phyloP scores from a whole-genome alignment of 257 asterid genomes.

The Solanum peruvianum region DNA sequence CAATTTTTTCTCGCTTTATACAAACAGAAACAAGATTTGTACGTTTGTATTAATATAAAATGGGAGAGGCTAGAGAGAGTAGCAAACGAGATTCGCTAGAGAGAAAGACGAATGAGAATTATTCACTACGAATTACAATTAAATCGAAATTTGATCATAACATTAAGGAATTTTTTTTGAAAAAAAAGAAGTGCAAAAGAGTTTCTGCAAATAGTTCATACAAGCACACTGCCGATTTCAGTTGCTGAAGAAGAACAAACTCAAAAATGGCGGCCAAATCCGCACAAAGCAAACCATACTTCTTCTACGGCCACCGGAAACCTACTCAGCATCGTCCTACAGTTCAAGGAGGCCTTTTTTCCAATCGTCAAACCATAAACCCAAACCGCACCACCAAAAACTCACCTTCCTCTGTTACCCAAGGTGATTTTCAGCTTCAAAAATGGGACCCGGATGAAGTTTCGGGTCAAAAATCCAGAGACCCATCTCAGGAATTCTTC shows the following conservation, averaged over 20 bases:
- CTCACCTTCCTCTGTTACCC: slow-evolving; percentile 3
- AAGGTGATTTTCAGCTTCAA: slow-evolving; percentile 55
- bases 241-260: neutral
- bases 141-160: too few species aligned
- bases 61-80: too few species aligned
- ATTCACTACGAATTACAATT: too few species aligned
- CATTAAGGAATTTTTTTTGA: too few species aligned
- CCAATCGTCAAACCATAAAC: slow-evolving; percentile 53
- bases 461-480: slow-evolving; percentile 6
- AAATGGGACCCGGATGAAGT: slow-evolving; percentile 70
- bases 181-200: too few species aligned
- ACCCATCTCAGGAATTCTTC: slow-evolving; percentile 69
- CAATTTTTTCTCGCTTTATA: fast-evolving
- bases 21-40: too few species aligned
- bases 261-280: slow-evolving; percentile 40
- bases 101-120: too few species aligned
- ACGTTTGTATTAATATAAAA: too few species aligned
- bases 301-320: slow-evolving; percentile 89
- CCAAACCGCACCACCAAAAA: slow-evolving; percentile 9
- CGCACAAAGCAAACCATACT: slow-evolving; percentile 50
- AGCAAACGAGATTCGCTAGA: too few species aligned
- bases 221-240: neutral
- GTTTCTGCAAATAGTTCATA: neutral
- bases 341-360: slow-evolving; percentile 79
- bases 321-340: slow-evolving; percentile 85